A percentile compares a stretch with the other conserved stretches of the same genome.
Evolutionary conservation across 2,329 filamentous ascomycete genomes (phyloP).

Genomic region (Lasiodiplodia sp.): DNA sequence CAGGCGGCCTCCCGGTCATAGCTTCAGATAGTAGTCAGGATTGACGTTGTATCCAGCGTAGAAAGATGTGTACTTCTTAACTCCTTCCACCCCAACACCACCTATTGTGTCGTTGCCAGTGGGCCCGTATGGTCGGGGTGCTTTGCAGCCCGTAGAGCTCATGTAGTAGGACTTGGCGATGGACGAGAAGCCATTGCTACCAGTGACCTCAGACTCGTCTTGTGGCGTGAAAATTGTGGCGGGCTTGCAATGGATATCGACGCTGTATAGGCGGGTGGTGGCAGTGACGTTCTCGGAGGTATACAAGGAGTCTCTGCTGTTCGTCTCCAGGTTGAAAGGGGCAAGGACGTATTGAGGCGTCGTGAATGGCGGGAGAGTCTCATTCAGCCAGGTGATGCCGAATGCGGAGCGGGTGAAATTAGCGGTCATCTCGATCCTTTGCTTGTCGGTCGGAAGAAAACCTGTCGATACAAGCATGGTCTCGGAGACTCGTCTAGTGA

Average conservation of each 20-base stretch:
- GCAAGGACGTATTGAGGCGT: slow-evolving; percentile 52
- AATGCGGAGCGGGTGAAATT: slow-evolving; percentile 56
- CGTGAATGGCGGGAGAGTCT: slow-evolving; percentile 55
- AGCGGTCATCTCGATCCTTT: slow-evolving; percentile 42
- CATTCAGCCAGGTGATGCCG: slow-evolving; percentile 56
- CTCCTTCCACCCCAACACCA: neutral
- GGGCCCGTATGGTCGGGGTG: slow-evolving; percentile 2
- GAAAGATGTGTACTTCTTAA: slow-evolving; percentile 39
- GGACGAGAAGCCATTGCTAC: slow-evolving; percentile 27
- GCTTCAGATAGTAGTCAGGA: slow-evolving; percentile 40
- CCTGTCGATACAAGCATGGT: slow-evolving; percentile 37
- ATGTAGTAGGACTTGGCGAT: slow-evolving; percentile 3
- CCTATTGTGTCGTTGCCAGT: neutral
- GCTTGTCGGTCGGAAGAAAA: slow-evolving; percentile 40
- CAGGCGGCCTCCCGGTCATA: too few relatives aligned
- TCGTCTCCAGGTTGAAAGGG: slow-evolving; percentile 48
- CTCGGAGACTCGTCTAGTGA: slow-evolving; percentile 33
- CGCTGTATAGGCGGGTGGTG: slow-evolving; percentile 41
- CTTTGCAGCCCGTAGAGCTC: slow-evolving; percentile 37
- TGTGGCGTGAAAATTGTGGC: slow-evolving; percentile 26
- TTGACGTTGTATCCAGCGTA: slow-evolving; percentile 58
- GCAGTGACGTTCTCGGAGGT: slow-evolving; percentile 37
- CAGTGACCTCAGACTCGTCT: neutral
- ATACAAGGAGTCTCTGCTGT: slow-evolving; percentile 5
- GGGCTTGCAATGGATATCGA: slow-evolving; percentile 45